Conservation (phyloP, 768 basidiomycete genomes). For the Ephemerocybe angulata region DNA sequence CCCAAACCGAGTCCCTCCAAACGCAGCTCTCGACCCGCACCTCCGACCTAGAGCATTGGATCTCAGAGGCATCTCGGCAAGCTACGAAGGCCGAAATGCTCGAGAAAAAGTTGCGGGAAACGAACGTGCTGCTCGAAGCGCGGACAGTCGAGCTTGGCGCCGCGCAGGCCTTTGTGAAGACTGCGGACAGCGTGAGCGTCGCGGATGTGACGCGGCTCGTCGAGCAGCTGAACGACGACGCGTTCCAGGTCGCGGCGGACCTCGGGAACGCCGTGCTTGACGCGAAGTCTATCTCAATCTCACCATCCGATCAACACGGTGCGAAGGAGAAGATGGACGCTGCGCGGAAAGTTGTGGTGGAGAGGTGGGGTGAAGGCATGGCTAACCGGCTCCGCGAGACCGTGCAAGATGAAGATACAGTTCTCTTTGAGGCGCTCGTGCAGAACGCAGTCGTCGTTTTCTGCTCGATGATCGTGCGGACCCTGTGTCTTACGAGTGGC, state of each 20-base stretch:
- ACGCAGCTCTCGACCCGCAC: no score
- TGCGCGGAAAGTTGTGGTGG: background rate
- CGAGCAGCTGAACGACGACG: conserved; percentile 44
- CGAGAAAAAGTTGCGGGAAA: conserved; percentile 14
- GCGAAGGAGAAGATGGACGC: no score
- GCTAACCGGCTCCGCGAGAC: background rate
- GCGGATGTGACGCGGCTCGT: conserved; percentile 37
- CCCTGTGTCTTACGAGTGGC: no score
- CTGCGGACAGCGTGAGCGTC: conserved; percentile 39
- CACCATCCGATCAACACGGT: no score
- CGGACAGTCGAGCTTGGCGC: conserved; percentile 38
- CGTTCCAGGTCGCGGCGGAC: conserved; percentile 42
- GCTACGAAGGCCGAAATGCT: background rate
- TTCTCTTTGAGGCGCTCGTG: background rate
- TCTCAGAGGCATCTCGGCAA: background rate
- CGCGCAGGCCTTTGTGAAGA: conserved; percentile 41
- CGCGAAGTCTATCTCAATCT: background rate
- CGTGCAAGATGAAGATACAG: background rate
- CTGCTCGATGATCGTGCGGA: background rate
- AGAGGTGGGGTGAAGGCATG: background rate
- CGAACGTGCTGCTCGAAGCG: conserved; percentile 23
- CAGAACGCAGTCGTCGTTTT: background rate
- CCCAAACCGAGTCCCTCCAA: no score
- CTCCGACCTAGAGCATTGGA: background rate
- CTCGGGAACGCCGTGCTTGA: conserved; percentile 31